Conservation (phyloP, 2,329 filamentous ascomycete species). For the Trichoderma hamatum region DNA sequence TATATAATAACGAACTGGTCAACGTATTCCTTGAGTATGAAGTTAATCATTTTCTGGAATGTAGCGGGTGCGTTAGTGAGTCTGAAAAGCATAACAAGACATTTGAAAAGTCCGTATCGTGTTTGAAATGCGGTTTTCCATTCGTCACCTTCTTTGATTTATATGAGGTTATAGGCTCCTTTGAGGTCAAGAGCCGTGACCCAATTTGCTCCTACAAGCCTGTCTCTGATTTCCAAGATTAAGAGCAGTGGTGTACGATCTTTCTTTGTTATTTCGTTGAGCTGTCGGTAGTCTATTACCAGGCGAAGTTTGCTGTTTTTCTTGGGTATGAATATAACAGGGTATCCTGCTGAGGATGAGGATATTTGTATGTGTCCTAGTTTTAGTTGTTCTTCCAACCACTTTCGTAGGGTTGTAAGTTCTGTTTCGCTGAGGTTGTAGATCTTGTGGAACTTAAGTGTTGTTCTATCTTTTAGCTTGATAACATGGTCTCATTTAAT, state of each 20-base stretch:
- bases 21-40: neutral
- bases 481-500: no score
- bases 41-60: neutral
- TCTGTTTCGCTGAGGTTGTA: no score
- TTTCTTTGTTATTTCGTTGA: neutral
- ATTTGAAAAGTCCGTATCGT: neutral
- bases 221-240: neutral
- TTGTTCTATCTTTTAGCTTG: no score
- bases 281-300: neutral
- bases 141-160: neutral
- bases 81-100: neutral
- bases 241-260: neutral
- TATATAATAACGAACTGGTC: neutral
- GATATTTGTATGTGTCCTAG: neutral
- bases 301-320: neutral
- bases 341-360: neutral
- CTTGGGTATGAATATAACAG: constrained; percentile 1
- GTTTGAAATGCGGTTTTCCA: neutral
- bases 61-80: neutral
- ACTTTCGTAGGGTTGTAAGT: no score
- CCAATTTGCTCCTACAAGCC: neutral
- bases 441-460: no score
- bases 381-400: no score
- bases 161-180: neutral
- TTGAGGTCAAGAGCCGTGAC: neutral